Conservation (phyloP, 2,329 filamentous ascomycete genomes). For the Leptographium flavum region DNA sequence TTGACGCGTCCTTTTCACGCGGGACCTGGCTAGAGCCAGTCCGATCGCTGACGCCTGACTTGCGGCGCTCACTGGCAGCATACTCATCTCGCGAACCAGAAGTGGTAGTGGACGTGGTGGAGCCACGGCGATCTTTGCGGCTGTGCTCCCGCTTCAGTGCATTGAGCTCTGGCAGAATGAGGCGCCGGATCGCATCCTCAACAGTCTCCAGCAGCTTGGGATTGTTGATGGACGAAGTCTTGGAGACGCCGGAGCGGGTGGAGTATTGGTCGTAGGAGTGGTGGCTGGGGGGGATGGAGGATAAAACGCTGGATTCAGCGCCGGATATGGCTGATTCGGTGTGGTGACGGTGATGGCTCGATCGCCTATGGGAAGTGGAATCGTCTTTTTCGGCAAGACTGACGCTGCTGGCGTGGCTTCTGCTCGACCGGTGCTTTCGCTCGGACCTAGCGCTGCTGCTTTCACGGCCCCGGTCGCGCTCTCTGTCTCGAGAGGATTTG, state of each 20-base stretch:
- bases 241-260: constrained; percentile 33
- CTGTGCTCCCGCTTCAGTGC: constrained; percentile 84
- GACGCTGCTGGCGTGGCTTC: constrained; percentile 34
- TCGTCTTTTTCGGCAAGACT: constrained; percentile 31
- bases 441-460: constrained; percentile 33
- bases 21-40: constrained; percentile 13
- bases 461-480: constrained; percentile 8
- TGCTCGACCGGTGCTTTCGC: constrained; percentile 31
- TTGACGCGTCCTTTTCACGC: constrained; percentile 7
- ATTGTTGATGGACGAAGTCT: constrained; percentile 69
- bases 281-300: constrained; percentile 40
- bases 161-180: constrained; percentile 84
- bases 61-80: constrained; percentile 41
- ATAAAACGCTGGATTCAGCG: constrained; percentile 39
- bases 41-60: constrained; percentile 44
- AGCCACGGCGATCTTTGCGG: constrained; percentile 56
- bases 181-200: constrained; percentile 78
- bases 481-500: constrained; percentile 16
- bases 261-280: constrained; percentile 42
- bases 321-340: constrained; percentile 39
- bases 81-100: constrained; percentile 39
- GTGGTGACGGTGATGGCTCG: constrained; percentile 33
- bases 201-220: constrained; percentile 82
- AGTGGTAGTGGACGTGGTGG: constrained; percentile 41
- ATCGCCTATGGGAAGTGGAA: constrained; percentile 30